phyloP scores from a whole-genome alignment of 306 rosid species.

The Alnus rubra region DNA sequence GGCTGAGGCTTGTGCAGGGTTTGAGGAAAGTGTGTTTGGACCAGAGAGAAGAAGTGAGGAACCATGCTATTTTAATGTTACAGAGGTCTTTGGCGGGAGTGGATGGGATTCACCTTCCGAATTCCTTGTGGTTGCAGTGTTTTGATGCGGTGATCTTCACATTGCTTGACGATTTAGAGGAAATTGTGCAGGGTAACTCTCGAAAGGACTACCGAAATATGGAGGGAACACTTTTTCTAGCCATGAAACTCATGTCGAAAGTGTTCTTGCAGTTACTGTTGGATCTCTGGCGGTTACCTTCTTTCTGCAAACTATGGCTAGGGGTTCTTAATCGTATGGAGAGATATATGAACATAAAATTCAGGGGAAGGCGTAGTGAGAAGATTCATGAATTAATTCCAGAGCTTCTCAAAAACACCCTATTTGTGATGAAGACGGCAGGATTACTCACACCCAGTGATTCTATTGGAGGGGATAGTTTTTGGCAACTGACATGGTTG shows the following conservation, averaged over 20 bases:
- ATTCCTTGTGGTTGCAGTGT: conserved; percentile 72
- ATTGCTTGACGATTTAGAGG: conserved; percentile 88
- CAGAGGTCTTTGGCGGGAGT: conserved; percentile 83
- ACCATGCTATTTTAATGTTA: conserved; percentile 73
- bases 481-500: conserved; percentile 96
- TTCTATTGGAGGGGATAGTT: conserved; percentile 88
- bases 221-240: conserved; percentile 91
- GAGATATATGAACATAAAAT: conserved; percentile 77
- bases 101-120: conserved; percentile 65
- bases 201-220: conserved; percentile 90
- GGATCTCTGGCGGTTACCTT: conserved; percentile 65
- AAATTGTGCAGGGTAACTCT: conserved; percentile 81
- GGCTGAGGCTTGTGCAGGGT: conserved; percentile 89
- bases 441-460: conserved; percentile 76
- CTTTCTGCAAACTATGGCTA: conserved; percentile 94
- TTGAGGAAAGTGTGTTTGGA: conserved; percentile 92
- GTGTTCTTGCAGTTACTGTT: conserved; percentile 78
- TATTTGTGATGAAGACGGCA: conserved; percentile 73
- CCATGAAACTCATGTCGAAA: conserved; percentile 85
- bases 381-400: conserved; percentile 85
- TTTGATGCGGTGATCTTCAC: conserved; percentile 89
- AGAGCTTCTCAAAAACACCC: conserved; percentile 81
- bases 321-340: conserved; percentile 92
- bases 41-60: conserved; percentile 96
- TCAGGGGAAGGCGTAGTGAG: conserved; percentile 85